Evolutionary conservation across 2,329 filamentous ascomycete genomes (phyloP).

Genomic region (Colletotrichum tofieldiae): DNA sequence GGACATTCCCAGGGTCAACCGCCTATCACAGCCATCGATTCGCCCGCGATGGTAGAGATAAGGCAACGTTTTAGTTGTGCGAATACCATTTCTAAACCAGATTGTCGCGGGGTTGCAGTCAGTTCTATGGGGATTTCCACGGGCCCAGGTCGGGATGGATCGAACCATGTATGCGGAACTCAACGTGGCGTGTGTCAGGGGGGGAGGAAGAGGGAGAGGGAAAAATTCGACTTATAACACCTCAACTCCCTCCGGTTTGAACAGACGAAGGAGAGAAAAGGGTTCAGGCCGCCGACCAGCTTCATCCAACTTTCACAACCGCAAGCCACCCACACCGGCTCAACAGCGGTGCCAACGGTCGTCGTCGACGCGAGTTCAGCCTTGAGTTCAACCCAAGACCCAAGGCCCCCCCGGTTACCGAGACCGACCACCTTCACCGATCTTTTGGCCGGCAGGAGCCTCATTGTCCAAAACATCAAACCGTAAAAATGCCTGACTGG

Average conservation of each 20-base stretch:
- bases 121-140: conserved; percentile 22
- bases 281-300: neutral
- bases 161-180: conserved; percentile 34
- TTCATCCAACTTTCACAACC: neutral
- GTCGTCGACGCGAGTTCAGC: neutral
- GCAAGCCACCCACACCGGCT: conserved; percentile 9
- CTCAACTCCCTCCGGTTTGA: conserved; percentile 1
- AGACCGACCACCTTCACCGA: conserved; percentile 17
- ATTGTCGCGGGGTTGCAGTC: conserved; percentile 29
- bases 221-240: conserved; percentile 12
- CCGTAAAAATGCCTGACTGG: conserved; percentile 42
- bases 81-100: conserved; percentile 37
- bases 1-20: neutral
- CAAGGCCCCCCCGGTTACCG: neutral
- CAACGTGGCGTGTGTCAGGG: neutral
- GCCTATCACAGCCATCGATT: conserved; percentile 22
- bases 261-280: neutral
- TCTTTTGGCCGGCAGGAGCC: neutral
- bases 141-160: conserved; percentile 33
- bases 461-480: neutral
- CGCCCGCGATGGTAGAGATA: conserved; percentile 15
- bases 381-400: neutral
- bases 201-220: neutral
- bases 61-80: conserved; percentile 23
- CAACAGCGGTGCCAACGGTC: neutral